phyloP scores from a whole-genome alignment of 2,329 filamentous ascomycete species.

The Aspergillus sp. region DNA sequence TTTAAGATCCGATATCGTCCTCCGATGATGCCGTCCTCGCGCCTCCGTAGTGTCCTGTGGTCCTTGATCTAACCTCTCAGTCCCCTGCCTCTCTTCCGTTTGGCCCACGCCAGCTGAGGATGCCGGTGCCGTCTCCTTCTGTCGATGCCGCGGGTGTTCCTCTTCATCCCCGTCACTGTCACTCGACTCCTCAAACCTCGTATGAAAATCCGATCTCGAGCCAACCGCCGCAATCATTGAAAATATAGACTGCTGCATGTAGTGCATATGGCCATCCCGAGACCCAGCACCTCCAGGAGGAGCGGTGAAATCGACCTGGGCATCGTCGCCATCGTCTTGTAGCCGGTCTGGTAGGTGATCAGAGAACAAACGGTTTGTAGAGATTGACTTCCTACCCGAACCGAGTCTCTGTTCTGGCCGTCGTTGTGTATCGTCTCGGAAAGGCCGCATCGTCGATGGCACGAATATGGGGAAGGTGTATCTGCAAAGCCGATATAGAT shows the following conservation, averaged over 20 bases:
- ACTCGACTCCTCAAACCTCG: constrained; percentile 73
- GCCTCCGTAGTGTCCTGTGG: constrained; percentile 15
- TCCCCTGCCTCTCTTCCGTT: constrained; percentile 1
- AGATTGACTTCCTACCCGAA: constrained; percentile 35
- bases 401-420: constrained; percentile 35
- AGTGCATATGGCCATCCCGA: constrained; percentile 42
- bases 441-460: constrained; percentile 23
- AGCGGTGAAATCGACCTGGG: constrained; percentile 53
- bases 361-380: constrained; percentile 38
- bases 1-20: constrained; percentile 57
- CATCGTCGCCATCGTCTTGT: constrained; percentile 51
- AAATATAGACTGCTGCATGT: constrained; percentile 92
- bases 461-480: no score
- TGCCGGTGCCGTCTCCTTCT: constrained; percentile 6
- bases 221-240: constrained; percentile 84
- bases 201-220: constrained; percentile 71
- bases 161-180: constrained; percentile 60
- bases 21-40: constrained; percentile 44
- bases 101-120: constrained; percentile 1
- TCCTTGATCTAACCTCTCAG: constrained; percentile 2
- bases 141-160: constrained; percentile 7
- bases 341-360: constrained; percentile 51
- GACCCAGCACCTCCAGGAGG: constrained; percentile 35
- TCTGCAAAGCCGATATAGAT: no score
- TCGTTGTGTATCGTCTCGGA: constrained; percentile 35